Evolutionary conservation across 192 early-diverging fungal species (phyloP).

Genomic region (Haplosporangium gracile): DNA sequence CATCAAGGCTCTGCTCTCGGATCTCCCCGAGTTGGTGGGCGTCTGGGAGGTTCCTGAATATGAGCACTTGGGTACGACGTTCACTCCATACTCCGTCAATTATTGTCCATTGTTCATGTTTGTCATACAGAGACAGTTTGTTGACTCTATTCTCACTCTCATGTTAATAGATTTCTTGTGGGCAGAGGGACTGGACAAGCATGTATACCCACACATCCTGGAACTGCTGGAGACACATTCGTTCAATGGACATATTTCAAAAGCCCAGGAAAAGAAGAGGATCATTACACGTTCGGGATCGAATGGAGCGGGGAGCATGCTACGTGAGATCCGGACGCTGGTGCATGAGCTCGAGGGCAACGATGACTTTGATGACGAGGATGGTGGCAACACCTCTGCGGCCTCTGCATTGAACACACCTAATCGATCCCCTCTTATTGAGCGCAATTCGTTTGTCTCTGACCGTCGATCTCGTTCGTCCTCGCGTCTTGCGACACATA

Average conservation of each 20-base stretch:
- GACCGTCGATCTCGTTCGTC: background rate
- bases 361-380: conserved; percentile 12
- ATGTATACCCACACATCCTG: conserved; percentile 62
- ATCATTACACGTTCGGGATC: conserved; percentile 5
- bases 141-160: background rate
- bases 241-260: conserved; percentile 48
- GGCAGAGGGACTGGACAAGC: conserved; percentile 59
- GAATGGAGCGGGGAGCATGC: conserved; percentile 3
- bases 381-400: background rate
- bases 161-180: conserved; percentile 62
- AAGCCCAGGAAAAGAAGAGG: background rate
- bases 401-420: conserved; percentile 8
- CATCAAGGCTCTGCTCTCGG: conserved; percentile 66
- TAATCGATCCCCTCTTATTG: conserved; percentile 7
- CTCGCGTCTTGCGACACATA: background rate
- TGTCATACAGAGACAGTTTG: background rate
- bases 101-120: background rate
- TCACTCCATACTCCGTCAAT: background rate
- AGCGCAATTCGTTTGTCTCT: conserved; percentile 11
- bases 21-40: conserved; percentile 70
- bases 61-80: conserved; percentile 78
- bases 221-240: conserved; percentile 43
- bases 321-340: conserved; percentile 20
- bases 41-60: conserved; percentile 75
- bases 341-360: conserved; percentile 23